phyloP scores from a whole-genome alignment of 345 rosid genomes.

The Schrenkiella parvula region DNA sequence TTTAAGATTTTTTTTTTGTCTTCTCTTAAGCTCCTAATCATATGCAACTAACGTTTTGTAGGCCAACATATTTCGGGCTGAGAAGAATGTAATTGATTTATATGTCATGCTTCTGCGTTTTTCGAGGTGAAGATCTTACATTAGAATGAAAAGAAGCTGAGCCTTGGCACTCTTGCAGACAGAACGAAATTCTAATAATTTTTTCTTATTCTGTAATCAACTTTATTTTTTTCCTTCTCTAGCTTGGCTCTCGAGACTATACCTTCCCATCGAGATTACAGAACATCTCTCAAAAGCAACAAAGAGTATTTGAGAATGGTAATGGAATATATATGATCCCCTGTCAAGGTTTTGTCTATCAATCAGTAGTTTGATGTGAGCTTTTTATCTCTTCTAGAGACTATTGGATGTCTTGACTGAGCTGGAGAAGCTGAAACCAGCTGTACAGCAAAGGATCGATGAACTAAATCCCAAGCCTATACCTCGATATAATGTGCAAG shows the following conservation, averaged over 20 bases:
- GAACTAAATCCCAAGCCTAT: conserved; percentile 49
- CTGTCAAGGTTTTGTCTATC: not conserved
- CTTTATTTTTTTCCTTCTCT: conserved; percentile 31
- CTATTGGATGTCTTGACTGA: conserved; percentile 61
- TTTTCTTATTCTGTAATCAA: not conserved
- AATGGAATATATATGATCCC: not conserved
- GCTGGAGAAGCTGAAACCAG: conserved; percentile 84
- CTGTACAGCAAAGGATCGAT: conserved; percentile 55
- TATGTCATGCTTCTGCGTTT: conserved; percentile 90
- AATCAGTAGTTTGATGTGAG: conserved; percentile 20
- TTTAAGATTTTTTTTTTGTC: not conserved
- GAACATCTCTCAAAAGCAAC: conserved; percentile 42
- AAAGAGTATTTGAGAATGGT: conserved; percentile 66
- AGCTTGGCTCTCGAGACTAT: conserved; percentile 95
- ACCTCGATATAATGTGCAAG: conserved; percentile 39
- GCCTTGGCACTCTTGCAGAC: not conserved
- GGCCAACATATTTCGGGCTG: conserved; percentile 91
- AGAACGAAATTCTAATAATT: not conserved
- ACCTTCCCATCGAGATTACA: conserved; percentile 81
- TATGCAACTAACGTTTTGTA: conserved; percentile 30
- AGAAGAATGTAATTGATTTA: conserved; percentile 82
- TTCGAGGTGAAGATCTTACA: conserved; percentile 60
- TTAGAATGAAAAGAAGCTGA: not conserved
- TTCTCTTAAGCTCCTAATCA: not conserved
- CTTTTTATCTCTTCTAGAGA: conserved; percentile 45